These are phyloP conservation scores for Coprinopsis cinerea DNA, from an alignment of 768 basidiomycete species.

Conservation along the genomic window DNA sequence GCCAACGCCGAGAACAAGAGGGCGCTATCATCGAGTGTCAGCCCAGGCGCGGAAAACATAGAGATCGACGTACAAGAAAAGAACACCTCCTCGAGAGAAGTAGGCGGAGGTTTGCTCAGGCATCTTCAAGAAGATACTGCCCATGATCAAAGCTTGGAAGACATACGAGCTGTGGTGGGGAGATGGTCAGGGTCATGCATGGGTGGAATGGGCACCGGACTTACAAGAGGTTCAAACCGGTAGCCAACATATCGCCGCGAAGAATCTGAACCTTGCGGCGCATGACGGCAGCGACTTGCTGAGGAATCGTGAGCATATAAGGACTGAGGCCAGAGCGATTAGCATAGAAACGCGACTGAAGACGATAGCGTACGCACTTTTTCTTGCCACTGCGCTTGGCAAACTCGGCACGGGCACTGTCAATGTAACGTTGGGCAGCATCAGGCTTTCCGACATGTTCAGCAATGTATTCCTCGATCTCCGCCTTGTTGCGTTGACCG, in stretches of 20 bases:
- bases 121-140: conserved; percentile 56
- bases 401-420: conserved; percentile 46
- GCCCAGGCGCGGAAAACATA: not conserved
- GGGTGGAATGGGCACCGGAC: conserved; percentile 5
- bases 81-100: conserved; percentile 65
- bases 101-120: conserved; percentile 48
- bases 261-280: conserved; percentile 39
- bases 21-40: conserved; percentile 29
- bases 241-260: conserved; percentile 31
- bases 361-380: conserved; percentile 19
- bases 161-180: conserved; percentile 39
- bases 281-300: conserved; percentile 44
- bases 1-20: conserved; percentile 54
- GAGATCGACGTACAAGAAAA: conserved; percentile 53
- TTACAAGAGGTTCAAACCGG: conserved; percentile 29
- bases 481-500: conserved; percentile 36
- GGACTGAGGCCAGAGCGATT: conserved; percentile 27
- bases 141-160: conserved; percentile 42
- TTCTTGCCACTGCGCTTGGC: conserved; percentile 35
- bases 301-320: conserved; percentile 38
- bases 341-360: not conserved
- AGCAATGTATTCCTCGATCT: conserved; percentile 38
- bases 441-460: conserved; percentile 41
- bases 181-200: not conserved
- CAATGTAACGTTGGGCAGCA: conserved; percentile 35